phyloP scores from a whole-genome alignment of 2,329 filamentous ascomycete genomes.

The Phaeomoniella chlamydospora region DNA sequence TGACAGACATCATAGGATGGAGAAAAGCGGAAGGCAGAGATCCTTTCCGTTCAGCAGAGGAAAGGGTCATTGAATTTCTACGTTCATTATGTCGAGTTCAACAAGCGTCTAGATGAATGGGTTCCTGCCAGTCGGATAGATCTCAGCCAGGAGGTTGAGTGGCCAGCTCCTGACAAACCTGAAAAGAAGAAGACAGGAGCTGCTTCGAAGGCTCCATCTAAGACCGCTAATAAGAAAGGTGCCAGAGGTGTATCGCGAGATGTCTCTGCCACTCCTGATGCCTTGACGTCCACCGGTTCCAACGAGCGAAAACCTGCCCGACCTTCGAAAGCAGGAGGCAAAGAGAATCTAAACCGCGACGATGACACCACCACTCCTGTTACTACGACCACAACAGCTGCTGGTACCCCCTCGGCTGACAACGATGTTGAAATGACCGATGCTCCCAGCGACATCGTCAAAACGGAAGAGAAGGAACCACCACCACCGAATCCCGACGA shows the following conservation, averaged over 20 bases:
- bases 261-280: slow-evolving; percentile 40
- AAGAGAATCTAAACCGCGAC: slow-evolving; percentile 39
- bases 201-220: slow-evolving; percentile 28
- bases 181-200: slow-evolving; percentile 68
- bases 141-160: slow-evolving; percentile 82
- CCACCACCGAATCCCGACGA: slow-evolving; percentile 56
- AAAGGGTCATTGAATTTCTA: slow-evolving; percentile 85
- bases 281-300: slow-evolving; percentile 25
- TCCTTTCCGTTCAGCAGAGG: slow-evolving; percentile 82
- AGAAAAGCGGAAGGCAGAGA: slow-evolving; percentile 80
- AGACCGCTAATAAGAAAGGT: slow-evolving; percentile 42
- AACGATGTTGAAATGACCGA: slow-evolving; percentile 30
- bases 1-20: slow-evolving; percentile 43
- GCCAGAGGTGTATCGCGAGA: slow-evolving; percentile 35
- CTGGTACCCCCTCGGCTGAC: slow-evolving; percentile 20
- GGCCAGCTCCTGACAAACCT: slow-evolving; percentile 80
- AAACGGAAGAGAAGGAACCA: slow-evolving; percentile 17
- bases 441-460: slow-evolving; percentile 15
- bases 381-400: slow-evolving; percentile 18
- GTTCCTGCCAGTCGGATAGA: slow-evolving; percentile 70
- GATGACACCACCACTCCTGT: slow-evolving; percentile 18
- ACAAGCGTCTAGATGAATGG: slow-evolving; percentile 85
- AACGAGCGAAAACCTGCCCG: slow-evolving; percentile 31
- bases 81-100: slow-evolving; percentile 97
- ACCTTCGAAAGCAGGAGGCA: slow-evolving; percentile 43